Evolutionary conservation across 352 stramenopile genomes (phyloP), one percentile per base, ranked within the genome.

Genomic region (Phytophthora multivora): DNA sequence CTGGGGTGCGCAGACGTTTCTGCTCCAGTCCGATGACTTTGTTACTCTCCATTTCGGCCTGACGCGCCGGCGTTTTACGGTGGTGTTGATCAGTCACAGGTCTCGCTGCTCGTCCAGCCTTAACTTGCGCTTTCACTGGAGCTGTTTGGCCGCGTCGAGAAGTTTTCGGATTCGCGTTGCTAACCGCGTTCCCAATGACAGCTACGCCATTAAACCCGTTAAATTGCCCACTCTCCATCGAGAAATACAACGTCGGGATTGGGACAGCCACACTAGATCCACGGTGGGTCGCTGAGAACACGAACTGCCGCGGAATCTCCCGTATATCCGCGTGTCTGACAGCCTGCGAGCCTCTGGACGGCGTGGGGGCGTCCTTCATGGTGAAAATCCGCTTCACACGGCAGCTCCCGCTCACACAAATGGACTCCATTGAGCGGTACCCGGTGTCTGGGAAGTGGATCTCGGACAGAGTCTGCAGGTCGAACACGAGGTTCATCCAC

Each of bases 361-460:
- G 66, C 23, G 43, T 52, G 0, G 88, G 88, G 7, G 81, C 79
- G 31, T 96, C 84, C 40, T 95, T 96, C 76, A 93, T 91, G 5
- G 86, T 95, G 58, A 96, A 96, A 33, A 96, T 72, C 5, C 83
- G 80, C 59, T 92, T 91, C 15, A 95, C 69, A 8, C 80, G 73
- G 48, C 84, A 96, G 35, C 71, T 89, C 2, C 86, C 86, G 19
- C 74, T 80, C 42, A 95, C 75, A 36, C 72, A 84, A 43, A 96
- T 69, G 5, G 80, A 89, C 48, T 96, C 88, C 68, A 94, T 86
- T 5, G 80, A 89, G 8, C 87, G 82, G 53, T 83, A 91, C 12
- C 72, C 77, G 4, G 70, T 73, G 5, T 71, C 69, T 10, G 66
- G 38, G 36, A 93, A 93, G 54, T 77, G 80, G 8, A 59, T 51